Evolutionary conservation across 129 eudicot species (phyloP), one percentile per base, ranked within the genome.

Genomic region (Saposhnikovia divaricata): DNA sequence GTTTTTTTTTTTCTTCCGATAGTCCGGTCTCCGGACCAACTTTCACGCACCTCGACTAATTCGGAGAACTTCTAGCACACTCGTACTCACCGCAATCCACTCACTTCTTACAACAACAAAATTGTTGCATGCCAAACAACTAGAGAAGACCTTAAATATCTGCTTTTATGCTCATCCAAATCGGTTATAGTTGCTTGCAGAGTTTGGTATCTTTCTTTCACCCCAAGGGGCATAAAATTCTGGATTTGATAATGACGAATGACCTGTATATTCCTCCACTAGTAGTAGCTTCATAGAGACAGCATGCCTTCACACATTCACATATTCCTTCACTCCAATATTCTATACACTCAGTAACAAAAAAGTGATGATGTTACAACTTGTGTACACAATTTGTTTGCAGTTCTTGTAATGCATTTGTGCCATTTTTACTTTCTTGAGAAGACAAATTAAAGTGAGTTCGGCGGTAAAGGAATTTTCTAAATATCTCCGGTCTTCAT

Each of bases 251-350:
- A 70, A 70, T 37, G 74, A 70, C 0, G n/a, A 37, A 31, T 72
- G 75, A 72, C 75, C 75, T 72, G 75, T 38, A 39, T 37, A 71
- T 71, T 71, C 47, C 74, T 4, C 75, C 75, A 72, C 75, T 21
- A 72, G 14, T 0, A 23, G 14, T 72, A 72, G 75, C 75, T 72
- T 72, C 75, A 72, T 72, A 72, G 75, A 72, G 27, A 72, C 46
- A 40, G 47, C 75, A 72, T 72, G 75, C 75, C 75, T 72, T 38
- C 47, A 72, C 75, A 72, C 46, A 19, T 72, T 72, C 31, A 40
- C 75, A 40, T 39, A 72, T 34, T 71, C 75, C 43, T 71, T 72
- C 43, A 25, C 19, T 9, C 39, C 5, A 4, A 40, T 39, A 40
- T 18, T 38, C 0, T 61, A 72, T 42, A 3, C 47, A 40, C 76